Conservation (phyloP, 2,329 filamentous ascomycete genomes). For the Coleophoma eucalyptorum region DNA sequence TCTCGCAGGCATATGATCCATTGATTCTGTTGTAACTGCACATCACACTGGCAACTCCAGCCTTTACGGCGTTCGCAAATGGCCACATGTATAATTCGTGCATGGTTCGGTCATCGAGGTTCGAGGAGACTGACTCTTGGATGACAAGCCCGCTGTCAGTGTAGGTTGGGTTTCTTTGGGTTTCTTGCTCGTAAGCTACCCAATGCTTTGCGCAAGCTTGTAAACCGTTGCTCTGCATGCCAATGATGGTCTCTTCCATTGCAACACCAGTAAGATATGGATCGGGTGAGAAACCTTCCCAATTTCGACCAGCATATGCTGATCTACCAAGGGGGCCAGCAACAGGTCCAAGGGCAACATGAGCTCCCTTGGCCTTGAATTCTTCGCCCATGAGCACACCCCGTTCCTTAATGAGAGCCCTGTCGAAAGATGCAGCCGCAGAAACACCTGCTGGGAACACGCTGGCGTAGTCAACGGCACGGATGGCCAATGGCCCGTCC, state of each 20-base stretch:
- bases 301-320: conserved; percentile 40
- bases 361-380: conserved; percentile 69
- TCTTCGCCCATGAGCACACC: conserved; percentile 49
- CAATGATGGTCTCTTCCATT: conserved; percentile 28
- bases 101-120: conserved; percentile 68
- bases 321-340: conserved; percentile 43
- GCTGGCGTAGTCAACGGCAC: conserved; percentile 67
- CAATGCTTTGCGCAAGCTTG: conserved; percentile 33
- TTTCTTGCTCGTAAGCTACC: conserved; percentile 51
- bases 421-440: conserved; percentile 65
- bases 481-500: conserved; percentile 66
- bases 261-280: conserved; percentile 28
- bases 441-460: conserved; percentile 67
- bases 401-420: conserved; percentile 49
- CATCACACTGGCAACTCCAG: conserved; percentile 62
- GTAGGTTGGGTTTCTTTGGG: conserved; percentile 26
- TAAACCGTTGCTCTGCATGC: conserved; percentile 28
- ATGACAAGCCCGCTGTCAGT: conserved; percentile 28
- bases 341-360: conserved; percentile 57
- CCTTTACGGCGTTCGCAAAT: conserved; percentile 68
- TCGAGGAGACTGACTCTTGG: conserved; percentile 59
- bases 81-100: conserved; percentile 79
- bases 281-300: conserved; percentile 27
- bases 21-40: conserved; percentile 51
- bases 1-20: conserved; percentile 46